Percentiles rank a stretch among this genome's conserved stretches.
phyloP scores from a whole-genome alignment of 1,284 basidiomycete genomes.

The Puccinia horiana region DNA sequence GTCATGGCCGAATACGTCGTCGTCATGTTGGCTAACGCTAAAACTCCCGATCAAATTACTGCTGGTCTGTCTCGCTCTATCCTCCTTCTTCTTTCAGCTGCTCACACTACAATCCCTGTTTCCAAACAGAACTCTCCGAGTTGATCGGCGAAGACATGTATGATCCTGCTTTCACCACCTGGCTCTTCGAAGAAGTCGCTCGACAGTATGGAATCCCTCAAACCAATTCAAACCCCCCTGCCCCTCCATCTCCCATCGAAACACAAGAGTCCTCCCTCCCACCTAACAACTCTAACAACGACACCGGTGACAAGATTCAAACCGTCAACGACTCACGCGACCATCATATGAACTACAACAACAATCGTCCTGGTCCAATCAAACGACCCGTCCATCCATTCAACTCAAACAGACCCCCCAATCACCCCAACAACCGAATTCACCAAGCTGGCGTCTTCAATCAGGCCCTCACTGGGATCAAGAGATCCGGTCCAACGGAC shows the following conservation, averaged over 20 bases:
- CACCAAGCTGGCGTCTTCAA: constrained; percentile 34
- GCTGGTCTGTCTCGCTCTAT: constrained; percentile 36
- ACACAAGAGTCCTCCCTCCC: background rate
- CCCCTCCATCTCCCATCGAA: constrained; percentile 14
- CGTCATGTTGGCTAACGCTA: constrained; percentile 58
- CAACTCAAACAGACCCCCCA: background rate
- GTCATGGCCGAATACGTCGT: constrained; percentile 57
- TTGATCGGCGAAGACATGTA: constrained; percentile 55
- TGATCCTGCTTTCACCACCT: constrained; percentile 53
- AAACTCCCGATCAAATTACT: constrained; percentile 55
- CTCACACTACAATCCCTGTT: background rate
- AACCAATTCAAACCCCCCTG: background rate
- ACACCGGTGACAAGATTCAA: constrained; percentile 38
- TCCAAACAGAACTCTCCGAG: constrained; percentile 54
- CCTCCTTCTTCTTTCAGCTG: background rate
- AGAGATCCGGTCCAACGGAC: constrained; percentile 36
- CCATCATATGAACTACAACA: constrained; percentile 3
- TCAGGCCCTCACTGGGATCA: constrained; percentile 39
- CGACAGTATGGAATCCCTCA: constrained; percentile 34
- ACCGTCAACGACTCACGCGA: constrained; percentile 49
- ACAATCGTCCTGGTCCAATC: background rate
- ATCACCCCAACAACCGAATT: background rate
- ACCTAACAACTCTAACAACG: background rate
- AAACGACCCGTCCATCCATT: constrained; percentile 3
- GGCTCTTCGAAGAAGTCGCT: constrained; percentile 54